Base-by-base conservation (phyloP, 208 protist genomes). In the Trypanosomatidae sp. region DNA sequence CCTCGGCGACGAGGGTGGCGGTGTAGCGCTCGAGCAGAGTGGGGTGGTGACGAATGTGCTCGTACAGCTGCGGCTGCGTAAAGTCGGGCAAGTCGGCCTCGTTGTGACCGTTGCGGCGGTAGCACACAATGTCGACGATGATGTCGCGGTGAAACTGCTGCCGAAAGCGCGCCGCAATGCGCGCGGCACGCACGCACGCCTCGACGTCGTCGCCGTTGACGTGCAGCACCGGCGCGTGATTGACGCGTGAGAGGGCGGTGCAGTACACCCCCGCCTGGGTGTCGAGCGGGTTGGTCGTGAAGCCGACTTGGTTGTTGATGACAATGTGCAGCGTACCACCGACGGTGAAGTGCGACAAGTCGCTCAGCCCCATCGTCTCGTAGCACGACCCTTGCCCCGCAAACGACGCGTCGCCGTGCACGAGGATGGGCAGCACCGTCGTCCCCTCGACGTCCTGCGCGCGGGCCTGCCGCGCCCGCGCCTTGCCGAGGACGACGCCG, bases 261-360 rank as follows among this genome's bases (percentile, higher is more conserved):
- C 93, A 97, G 71, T 99, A 99, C 15, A 77, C 77, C 26, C 89
- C 94, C 4, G 90, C 89, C 32, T 95, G 87, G 21, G 77, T 71
- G 39, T 88, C 70, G 48, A 58, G 73, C 33, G 95, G 91, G 68
- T 98, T 81, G 2, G 97, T 97, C 13, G 96, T 99, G 79, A 99
- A 99, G 54, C 95, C 94, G 53, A 98, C 96, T 74, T 98, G 94
- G 71, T 98, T 99, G 80, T 99, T 98, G 35, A 98, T 88, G 28
- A 99, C 84, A 39, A 99, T 85, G 62, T 99, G 98, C 20, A 99
- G 51, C 2, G 95, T 98, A 56, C 98, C 98, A 42, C 98, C 97
- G 20, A 94, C 92, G 46, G 84, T 75, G 63, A 96, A 99, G 51
- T 95, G 76, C 37, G 91, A 60, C 27, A 98, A 65, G 23, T 97